These are phyloP conservation scores for Toxicodendron radicans DNA, from an alignment of 345 rosid genomes.

Conservation along the genomic window DNA sequence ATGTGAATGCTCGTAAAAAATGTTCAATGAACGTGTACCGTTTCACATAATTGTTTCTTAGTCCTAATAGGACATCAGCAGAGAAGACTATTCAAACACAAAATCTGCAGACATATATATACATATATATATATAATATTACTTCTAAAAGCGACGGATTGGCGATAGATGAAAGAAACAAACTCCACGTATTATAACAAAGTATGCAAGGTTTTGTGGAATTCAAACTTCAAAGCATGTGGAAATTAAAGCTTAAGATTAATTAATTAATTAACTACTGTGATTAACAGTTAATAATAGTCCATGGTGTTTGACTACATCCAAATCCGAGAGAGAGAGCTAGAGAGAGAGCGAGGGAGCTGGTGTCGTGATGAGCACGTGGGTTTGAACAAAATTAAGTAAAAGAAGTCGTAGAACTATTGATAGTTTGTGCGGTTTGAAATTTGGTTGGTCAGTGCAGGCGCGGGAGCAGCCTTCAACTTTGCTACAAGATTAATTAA, in stretches of 20 bases:
- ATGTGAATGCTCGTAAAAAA: not conserved
- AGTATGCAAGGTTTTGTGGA: not conserved
- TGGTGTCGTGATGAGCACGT: not conserved
- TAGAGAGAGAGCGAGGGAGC: not conserved
- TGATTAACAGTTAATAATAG: constrained; percentile 8
- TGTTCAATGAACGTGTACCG: not conserved
- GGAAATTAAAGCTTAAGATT: constrained; percentile 7
- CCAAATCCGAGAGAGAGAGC: not conserved
- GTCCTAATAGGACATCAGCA: no score
- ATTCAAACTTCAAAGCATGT: constrained; percentile 24
- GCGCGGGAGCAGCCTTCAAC: not conserved
- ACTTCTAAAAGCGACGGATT: no score
- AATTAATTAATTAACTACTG: no score
- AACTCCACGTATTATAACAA: no score
- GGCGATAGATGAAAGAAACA: no score
- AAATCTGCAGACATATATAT: no score
- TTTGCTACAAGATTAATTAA: not conserved
- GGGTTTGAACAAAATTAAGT: constrained; percentile 3
- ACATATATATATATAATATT: no score
- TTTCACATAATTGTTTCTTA: not conserved
- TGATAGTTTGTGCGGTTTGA: not conserved
- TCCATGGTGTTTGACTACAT: constrained; percentile 14
- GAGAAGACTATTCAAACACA: not conserved
- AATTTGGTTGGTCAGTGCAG: not conserved
- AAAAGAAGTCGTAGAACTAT: not conserved